A percentile compares a stretch with the other conserved stretches of the same genome.
These are phyloP conservation scores for Claviceps quebecensis DNA, from an alignment of 2,329 filamentous ascomycete species.

Conservation along the genomic window DNA sequence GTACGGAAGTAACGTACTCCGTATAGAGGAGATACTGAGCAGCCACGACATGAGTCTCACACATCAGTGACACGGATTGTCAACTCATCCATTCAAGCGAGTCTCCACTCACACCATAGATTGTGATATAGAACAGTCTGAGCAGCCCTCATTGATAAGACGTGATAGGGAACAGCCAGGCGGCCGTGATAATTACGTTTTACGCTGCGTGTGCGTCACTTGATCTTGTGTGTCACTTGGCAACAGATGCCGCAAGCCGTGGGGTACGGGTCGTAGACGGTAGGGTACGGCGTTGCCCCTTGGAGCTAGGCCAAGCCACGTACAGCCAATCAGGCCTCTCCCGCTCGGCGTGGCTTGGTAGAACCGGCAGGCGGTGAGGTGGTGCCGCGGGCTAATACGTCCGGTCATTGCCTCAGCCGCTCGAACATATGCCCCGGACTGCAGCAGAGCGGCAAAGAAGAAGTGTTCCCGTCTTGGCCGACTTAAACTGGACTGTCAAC, in stretches of 20 bases:
- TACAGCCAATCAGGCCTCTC: slow-evolving; percentile 6
- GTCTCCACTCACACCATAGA: no score
- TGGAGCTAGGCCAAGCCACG: background rate
- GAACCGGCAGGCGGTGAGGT: slow-evolving; percentile 10
- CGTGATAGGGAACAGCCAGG: background rate
- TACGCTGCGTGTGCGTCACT: background rate
- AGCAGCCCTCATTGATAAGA: background rate
- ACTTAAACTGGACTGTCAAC: background rate
- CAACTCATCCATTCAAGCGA: no score
- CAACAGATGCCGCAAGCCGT: no score
- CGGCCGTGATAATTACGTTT: background rate
- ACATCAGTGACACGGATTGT: no score
- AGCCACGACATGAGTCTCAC: no score
- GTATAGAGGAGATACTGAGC: no score
- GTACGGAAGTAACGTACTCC: no score
- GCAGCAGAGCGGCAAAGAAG: slow-evolving; percentile 1
- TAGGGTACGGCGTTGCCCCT: background rate
- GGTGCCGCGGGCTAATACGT: slow-evolving; percentile 9
- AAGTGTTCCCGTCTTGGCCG: background rate
- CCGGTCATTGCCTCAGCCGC: background rate
- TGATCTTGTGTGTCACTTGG: background rate
- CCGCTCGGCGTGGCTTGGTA: slow-evolving; percentile 2
- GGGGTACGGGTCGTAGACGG: no score
- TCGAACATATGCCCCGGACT: background rate
- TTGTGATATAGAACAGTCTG: no score